Conservation (phyloP, 2,329 filamentous ascomycete species). For the Aspergillus sclerotialis region DNA sequence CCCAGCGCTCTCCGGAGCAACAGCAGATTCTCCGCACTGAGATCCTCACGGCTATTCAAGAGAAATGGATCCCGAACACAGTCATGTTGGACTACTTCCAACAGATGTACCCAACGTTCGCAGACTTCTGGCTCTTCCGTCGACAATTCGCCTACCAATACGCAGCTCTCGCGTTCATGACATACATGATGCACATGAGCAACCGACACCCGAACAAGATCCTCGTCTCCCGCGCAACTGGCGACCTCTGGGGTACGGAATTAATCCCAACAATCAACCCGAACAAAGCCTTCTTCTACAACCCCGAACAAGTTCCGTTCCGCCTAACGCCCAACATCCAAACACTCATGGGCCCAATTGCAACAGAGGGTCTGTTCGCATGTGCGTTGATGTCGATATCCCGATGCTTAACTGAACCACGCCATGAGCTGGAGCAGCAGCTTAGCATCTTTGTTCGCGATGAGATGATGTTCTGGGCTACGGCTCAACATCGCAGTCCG, state of each 20-base stretch:
- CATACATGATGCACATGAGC: constrained; percentile 95
- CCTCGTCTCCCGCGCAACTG: constrained; percentile 76
- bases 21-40: constrained; percentile 70
- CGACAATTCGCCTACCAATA: constrained; percentile 95
- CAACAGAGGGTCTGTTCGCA: constrained; percentile 94
- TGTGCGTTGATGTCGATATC: constrained; percentile 94
- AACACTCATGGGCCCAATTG: constrained; percentile 89
- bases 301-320: constrained; percentile 94
- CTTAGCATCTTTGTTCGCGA: constrained; percentile 92
- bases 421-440: constrained; percentile 81
- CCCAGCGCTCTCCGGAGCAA: constrained; percentile 53
- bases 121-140: constrained; percentile 98
- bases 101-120: constrained; percentile 75
- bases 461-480: constrained; percentile 97
- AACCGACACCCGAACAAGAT: constrained; percentile 94
- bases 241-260: constrained; percentile 95
- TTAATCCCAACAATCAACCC: constrained; percentile 83
- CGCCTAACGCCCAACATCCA: constrained; percentile 94
- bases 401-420: constrained; percentile 80
- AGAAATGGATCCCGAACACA: constrained; percentile 81
- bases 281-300: constrained; percentile 83
- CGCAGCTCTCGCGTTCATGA: constrained; percentile 94
- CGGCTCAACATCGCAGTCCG: constrained; percentile 61
- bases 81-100: constrained; percentile 87
- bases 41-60: constrained; percentile 89